phyloP scores from a whole-genome alignment of 1,284 basidiomycete species.

The Vanrija sp. region DNA sequence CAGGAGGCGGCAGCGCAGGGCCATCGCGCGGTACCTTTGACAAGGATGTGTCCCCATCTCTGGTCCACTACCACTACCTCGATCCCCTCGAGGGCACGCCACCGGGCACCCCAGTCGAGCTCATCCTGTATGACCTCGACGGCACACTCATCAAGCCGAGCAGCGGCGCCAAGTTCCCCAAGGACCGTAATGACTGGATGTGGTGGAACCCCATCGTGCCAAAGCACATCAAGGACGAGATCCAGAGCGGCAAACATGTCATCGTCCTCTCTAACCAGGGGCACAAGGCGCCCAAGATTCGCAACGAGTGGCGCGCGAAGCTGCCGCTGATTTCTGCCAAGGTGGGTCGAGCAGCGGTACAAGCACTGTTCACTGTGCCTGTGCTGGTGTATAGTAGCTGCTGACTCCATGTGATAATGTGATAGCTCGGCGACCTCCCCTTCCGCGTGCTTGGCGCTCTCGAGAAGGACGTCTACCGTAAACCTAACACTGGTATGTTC shows the following conservation, averaged over 20 bases:
- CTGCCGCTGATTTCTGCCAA: conserved; percentile 63
- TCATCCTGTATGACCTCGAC: conserved; percentile 82
- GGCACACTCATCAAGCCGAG: conserved; percentile 73
- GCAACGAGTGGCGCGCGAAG: conserved; percentile 69
- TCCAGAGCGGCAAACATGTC: conserved; percentile 67
- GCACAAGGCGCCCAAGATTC: conserved; percentile 50
- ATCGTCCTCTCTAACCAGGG: conserved; percentile 77
- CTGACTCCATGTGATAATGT: background rate
- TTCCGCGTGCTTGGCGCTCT: conserved; percentile 73
- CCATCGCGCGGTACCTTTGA: conserved; percentile 8
- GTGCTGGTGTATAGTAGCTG: background rate
- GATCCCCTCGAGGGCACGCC: conserved; percentile 31
- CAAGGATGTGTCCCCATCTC: conserved; percentile 26
- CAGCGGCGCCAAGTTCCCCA: conserved; percentile 54
- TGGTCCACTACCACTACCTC: conserved; percentile 41
- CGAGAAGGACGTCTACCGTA: conserved; percentile 65
- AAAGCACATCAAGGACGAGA: conserved; percentile 59
- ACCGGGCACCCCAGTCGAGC: conserved; percentile 48
- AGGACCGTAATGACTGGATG: conserved; percentile 58
- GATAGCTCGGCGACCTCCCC: conserved; percentile 53
- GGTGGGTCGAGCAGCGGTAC: conserved; percentile 51
- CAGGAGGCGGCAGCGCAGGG: background rate
- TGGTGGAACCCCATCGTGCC: conserved; percentile 75
- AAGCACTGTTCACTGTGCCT: background rate
- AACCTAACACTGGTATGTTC: conserved; percentile 88